phyloP scores from a whole-genome alignment of 139 green algal genomes.

The Chlamydomonas sp. region DNA sequence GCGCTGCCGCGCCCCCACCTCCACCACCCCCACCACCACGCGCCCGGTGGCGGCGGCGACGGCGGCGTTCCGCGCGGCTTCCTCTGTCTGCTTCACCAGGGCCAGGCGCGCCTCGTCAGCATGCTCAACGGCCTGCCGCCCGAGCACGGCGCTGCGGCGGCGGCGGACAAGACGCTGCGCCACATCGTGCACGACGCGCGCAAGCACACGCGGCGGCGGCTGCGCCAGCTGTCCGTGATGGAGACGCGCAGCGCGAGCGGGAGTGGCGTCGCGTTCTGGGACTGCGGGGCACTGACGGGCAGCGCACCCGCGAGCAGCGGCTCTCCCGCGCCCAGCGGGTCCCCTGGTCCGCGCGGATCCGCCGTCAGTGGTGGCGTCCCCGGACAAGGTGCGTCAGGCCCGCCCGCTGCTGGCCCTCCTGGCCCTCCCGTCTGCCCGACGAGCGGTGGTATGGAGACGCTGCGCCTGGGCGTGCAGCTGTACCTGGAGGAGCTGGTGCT shows the following conservation, averaged over 20 bases:
- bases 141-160: not conserved
- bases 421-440: not conserved
- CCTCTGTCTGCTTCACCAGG: not conserved
- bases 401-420: not conserved
- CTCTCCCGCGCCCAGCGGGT: no score
- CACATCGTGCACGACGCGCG: slow-evolving; percentile 23
- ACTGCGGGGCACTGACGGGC: no score
- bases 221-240: slow-evolving; percentile 19
- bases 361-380: not conserved
- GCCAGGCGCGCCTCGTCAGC: slow-evolving; percentile 5
- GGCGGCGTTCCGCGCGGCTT: no score
- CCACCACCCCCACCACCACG: no score
- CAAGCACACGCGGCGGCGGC: slow-evolving; percentile 20
- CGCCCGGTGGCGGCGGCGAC: no score
- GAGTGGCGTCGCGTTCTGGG: not conserved
- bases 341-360: no score
- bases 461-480: slow-evolving; percentile 3
- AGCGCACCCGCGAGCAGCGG: no score
- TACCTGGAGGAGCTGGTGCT: slow-evolving; percentile 7
- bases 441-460: not conserved
- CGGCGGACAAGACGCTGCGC: slow-evolving; percentile 19
- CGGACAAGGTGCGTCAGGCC: not conserved
- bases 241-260: slow-evolving; percentile 4
- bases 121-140: slow-evolving; percentile 12
- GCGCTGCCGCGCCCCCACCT: no score